Evolutionary conservation across 1,139 yeast genomes (phyloP).

Genomic region (Geotrichum aggregatum): DNA sequence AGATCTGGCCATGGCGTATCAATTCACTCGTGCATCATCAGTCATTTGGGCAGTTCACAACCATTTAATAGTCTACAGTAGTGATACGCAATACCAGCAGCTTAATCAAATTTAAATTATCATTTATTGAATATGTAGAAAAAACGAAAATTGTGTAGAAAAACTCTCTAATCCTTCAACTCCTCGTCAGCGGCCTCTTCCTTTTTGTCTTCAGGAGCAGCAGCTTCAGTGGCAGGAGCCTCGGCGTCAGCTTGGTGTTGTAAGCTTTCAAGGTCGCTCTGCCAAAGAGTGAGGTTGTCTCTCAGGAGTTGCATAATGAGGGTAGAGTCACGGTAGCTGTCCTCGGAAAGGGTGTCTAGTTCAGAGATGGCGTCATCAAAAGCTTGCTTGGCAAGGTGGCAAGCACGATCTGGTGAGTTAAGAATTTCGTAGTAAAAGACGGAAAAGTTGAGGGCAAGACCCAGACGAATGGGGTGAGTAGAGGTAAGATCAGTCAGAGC

Average conservation of each 20-base stretch:
- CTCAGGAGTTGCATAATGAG: slow-evolving; percentile 97
- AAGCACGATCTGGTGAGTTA: slow-evolving; percentile 98
- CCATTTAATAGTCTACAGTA: no score
- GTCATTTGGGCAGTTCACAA: no score
- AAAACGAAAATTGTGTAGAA: background rate
- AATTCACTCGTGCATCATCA: no score
- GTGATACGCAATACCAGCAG: background rate
- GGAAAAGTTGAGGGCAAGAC: slow-evolving; percentile 95
- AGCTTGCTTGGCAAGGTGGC: slow-evolving; percentile 98
- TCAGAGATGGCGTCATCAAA: slow-evolving; percentile 99
- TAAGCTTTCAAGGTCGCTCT: slow-evolving; percentile 47
- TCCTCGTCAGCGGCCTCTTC: slow-evolving; percentile 24
- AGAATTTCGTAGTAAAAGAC: slow-evolving; percentile 97
- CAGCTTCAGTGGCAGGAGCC: slow-evolving; percentile 12
- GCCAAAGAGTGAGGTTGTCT: slow-evolving; percentile 98
- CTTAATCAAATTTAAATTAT: slow-evolving; percentile 1
- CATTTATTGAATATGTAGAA: slow-evolving; percentile 3
- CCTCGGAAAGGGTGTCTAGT: slow-evolving; percentile 95
- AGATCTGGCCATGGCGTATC: no score
- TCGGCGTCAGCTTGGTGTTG: slow-evolving; percentile 15
- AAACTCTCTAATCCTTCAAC: slow-evolving; percentile 8
- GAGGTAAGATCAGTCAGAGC: slow-evolving; percentile 98
- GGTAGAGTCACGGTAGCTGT: slow-evolving; percentile 96
- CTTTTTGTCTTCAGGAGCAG: slow-evolving; percentile 26
- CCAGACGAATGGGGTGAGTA: slow-evolving; percentile 97